Evolutionary conservation across 352 stramenopile species (phyloP).

Genomic region (Albugo candida): DNA sequence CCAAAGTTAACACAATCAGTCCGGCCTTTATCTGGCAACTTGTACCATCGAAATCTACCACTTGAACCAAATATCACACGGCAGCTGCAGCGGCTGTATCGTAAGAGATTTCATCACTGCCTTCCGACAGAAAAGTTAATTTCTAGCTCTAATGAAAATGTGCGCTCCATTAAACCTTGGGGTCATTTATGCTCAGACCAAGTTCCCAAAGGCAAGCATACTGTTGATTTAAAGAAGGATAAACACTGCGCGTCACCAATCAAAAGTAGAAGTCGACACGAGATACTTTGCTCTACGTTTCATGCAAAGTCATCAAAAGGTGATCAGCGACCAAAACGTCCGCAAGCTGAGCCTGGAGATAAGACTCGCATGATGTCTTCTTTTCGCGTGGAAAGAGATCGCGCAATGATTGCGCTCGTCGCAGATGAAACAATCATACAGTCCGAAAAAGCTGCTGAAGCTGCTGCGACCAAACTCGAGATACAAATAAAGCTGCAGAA

Average conservation of each 20-base stretch:
- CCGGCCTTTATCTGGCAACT: too few species aligned
- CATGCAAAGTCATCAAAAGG: constrained; percentile 15
- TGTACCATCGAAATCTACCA: too few species aligned
- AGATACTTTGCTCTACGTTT: constrained; percentile 4
- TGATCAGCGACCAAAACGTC: constrained; percentile 17
- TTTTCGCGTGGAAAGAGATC: constrained; percentile 35
- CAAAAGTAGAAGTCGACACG: not conserved
- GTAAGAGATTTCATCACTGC: too few species aligned
- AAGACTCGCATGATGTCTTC: constrained; percentile 23
- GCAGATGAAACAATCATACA: constrained; percentile 48
- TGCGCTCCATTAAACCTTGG: too few species aligned
- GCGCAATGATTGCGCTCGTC: constrained; percentile 37
- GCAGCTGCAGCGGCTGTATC: too few species aligned
- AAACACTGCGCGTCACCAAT: not conserved
- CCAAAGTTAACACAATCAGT: too few species aligned
- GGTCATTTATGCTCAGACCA: too few species aligned
- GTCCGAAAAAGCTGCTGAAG: constrained; percentile 28
- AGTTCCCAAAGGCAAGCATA: not conserved
- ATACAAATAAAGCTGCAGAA: constrained; percentile 51
- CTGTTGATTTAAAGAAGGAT: not conserved
- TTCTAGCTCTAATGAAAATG: too few species aligned
- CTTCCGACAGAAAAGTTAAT: too few species aligned
- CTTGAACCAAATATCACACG: too few species aligned
- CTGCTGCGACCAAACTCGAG: constrained; percentile 35
- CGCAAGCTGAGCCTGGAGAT: not conserved